Conservation (phyloP, 228 moss, liverwort and hornwort genomes). For the Sphagnum fallax region DNA sequence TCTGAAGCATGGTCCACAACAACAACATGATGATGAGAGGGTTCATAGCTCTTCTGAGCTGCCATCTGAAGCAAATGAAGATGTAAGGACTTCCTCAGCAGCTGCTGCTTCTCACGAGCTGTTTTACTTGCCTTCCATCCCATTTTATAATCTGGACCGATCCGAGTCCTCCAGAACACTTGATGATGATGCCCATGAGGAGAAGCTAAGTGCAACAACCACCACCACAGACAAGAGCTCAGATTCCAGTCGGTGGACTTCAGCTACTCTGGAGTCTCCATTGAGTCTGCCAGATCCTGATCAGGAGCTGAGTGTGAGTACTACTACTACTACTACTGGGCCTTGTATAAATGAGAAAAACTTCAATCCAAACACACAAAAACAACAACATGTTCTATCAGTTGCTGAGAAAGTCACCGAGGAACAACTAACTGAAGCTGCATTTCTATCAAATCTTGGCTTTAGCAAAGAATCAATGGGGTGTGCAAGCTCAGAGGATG, state of each 20-base stretch:
- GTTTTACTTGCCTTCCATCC: no score
- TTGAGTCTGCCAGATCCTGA: background rate
- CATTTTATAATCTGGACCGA: no score
- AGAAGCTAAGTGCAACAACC: no score
- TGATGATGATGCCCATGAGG: no score
- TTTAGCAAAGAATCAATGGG: conserved; percentile 1
- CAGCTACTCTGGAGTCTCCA: conserved; percentile 1
- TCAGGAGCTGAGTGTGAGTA: conserved; percentile 5
- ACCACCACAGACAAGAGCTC: background rate
- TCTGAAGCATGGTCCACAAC: no score
- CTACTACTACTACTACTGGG: background rate
- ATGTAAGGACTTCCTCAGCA: no score
- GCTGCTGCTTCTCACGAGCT: no score
- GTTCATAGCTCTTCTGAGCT: no score
- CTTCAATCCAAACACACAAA: conserved; percentile 4
- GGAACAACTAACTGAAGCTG: conserved; percentile 31
- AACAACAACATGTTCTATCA: conserved; percentile 6
- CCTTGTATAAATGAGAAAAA: conserved; percentile 8
- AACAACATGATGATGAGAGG: no score
- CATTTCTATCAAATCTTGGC: conserved; percentile 18
- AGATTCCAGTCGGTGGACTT: background rate
- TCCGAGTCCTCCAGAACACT: no score
- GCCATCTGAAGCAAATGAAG: no score
- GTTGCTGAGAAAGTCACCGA: conserved; percentile 36
- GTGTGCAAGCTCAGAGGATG: conserved; percentile 5